These are phyloP conservation scores for Puccinia horiana DNA, from an alignment of 1,284 basidiomycete genomes.

Conservation along the genomic window DNA sequence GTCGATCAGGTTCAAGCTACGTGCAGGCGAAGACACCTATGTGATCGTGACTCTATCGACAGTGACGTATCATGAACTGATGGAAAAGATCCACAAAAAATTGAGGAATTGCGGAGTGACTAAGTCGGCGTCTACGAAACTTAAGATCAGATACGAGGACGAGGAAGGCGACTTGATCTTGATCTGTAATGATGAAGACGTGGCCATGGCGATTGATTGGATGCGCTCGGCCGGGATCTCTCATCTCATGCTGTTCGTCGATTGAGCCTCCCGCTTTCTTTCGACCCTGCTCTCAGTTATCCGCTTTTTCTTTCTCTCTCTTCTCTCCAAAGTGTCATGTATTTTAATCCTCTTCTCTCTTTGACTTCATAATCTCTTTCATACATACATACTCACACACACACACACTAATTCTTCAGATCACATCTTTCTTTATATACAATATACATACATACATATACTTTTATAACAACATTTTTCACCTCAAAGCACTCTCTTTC, in stretches of 20 bases:
- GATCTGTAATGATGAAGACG: slow-evolving; percentile 81
- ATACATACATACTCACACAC: not conserved
- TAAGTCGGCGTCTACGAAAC: slow-evolving; percentile 69
- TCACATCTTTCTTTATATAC: too few species aligned
- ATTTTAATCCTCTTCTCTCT: too few species aligned
- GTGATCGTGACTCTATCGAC: slow-evolving; percentile 80
- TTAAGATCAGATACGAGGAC: slow-evolving; percentile 75
- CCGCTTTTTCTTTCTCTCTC: not conserved
- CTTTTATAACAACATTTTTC: too few species aligned
- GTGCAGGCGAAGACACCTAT: slow-evolving; percentile 85
- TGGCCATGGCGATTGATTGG: slow-evolving; percentile 79
- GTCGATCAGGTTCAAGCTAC: slow-evolving; percentile 63
- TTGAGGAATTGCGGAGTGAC: slow-evolving; percentile 78
- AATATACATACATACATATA: not conserved
- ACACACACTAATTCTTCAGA: too few species aligned
- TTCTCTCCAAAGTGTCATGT: not conserved
- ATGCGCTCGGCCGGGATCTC: slow-evolving; percentile 35
- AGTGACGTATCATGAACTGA: slow-evolving; percentile 76
- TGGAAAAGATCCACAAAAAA: slow-evolving; percentile 88
- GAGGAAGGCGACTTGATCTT: slow-evolving; percentile 87
- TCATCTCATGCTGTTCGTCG: slow-evolving; percentile 34
- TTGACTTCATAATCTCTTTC: too few species aligned
- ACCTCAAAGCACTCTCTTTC: too few species aligned
- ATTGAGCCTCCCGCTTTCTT: not conserved
- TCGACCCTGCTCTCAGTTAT: too few species aligned